Percentiles rank a stretch among this genome's conserved stretches.
phyloP scores from a whole-genome alignment of 768 basidiomycete genomes.

The Tylopilus sp. region DNA sequence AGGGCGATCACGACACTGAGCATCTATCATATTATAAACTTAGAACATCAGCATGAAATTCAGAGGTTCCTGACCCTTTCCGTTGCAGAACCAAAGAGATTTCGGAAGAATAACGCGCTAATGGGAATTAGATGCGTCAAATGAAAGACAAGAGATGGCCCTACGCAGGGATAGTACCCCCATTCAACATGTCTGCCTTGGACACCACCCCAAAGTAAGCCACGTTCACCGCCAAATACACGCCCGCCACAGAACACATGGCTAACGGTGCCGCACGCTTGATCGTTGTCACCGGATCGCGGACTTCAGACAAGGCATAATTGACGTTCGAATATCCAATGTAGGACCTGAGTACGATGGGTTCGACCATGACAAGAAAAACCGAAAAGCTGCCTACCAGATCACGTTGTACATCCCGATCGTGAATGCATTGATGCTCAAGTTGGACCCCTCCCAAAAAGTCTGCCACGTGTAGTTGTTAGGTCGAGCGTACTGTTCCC shows the following conservation, averaged over 20 bases:
- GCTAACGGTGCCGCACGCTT: constrained; percentile 68
- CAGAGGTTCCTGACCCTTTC: constrained; percentile 63
- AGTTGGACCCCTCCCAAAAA: constrained; percentile 61
- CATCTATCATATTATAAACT: constrained; percentile 36
- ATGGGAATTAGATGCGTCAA: not conserved
- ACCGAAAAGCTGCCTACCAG: constrained; percentile 42
- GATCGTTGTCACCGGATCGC: constrained; percentile 66
- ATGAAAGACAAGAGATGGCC: not conserved
- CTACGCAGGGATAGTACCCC: too few species aligned
- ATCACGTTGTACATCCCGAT: too few species aligned
- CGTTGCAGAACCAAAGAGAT: constrained; percentile 60
- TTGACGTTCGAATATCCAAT: too few species aligned
- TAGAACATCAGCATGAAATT: not conserved
- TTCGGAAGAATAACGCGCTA: constrained; percentile 72
- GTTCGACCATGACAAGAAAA: not conserved
- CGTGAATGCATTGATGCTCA: constrained; percentile 56
- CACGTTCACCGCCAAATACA: constrained; percentile 68
- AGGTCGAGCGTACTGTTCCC: constrained; percentile 47
- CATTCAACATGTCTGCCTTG: too few species aligned
- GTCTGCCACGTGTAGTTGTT: constrained; percentile 56
- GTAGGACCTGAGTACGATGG: too few species aligned
- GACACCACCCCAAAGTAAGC: too few species aligned
- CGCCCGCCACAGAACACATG: constrained; percentile 50
- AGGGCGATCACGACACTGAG: constrained; percentile 61
- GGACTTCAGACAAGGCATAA: constrained; percentile 67